Evolutionary conservation across 2,329 filamentous ascomycete species (phyloP).

Genomic region (Helminthosporium solani): DNA sequence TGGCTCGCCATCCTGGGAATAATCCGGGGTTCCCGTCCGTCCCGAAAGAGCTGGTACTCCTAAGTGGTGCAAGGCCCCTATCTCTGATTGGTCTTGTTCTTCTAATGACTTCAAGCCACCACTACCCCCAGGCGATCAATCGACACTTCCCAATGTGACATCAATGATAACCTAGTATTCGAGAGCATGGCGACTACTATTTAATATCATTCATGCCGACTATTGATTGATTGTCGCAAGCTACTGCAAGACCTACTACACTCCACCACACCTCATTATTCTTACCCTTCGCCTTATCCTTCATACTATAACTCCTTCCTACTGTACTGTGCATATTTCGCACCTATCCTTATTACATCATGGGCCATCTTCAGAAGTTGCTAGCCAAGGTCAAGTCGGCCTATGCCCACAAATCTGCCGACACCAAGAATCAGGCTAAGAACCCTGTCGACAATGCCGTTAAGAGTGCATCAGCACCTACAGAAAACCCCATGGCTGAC

Average conservation of each 20-base stretch:
- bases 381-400: constrained; percentile 24
- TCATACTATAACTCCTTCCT: constrained; percentile 4
- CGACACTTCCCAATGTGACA: constrained; percentile 28
- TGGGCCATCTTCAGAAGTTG: constrained; percentile 27
- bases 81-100: constrained; percentile 20
- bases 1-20: constrained; percentile 7
- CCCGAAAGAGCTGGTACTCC: not conserved
- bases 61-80: constrained; percentile 9
- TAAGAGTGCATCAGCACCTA: constrained; percentile 6
- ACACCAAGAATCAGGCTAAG: constrained; percentile 10
- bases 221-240: constrained; percentile 8
- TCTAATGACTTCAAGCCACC: constrained; percentile 21
- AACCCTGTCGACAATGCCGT: constrained; percentile 4
- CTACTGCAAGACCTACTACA: constrained; percentile 8
- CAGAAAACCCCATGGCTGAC: constrained; percentile 2
- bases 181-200: constrained; percentile 11
- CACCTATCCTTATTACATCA: constrained; percentile 13
- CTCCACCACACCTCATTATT: constrained; percentile 6
- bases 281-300: constrained; percentile 5
- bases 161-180: constrained; percentile 31
- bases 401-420: constrained; percentile 4
- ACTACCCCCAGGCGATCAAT: not conserved
- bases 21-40: constrained; percentile 1
- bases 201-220: constrained; percentile 15
- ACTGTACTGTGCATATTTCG: not conserved